phyloP scores from a whole-genome alignment of 179 eudicot species.

The Pouteria campechiana region DNA sequence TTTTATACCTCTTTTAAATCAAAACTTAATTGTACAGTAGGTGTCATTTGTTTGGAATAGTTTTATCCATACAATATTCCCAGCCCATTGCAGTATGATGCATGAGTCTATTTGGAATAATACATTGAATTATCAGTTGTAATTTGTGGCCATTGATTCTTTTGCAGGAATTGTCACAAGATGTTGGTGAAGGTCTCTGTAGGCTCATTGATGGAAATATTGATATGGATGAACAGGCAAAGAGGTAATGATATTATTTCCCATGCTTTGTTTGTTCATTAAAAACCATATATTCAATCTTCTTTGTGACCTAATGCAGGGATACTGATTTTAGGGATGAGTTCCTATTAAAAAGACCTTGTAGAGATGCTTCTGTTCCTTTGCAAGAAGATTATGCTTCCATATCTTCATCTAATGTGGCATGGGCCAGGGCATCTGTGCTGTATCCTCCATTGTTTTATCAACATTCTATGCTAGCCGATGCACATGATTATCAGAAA shows the following conservation, averaged over 20 bases:
- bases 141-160: slow-evolving; percentile 5
- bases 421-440: slow-evolving; percentile 24
- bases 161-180: slow-evolving; percentile 67
- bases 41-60: too few relatives aligned
- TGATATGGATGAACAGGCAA: slow-evolving; percentile 23
- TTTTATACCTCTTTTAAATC: too few relatives aligned
- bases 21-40: too few relatives aligned
- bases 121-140: neutral
- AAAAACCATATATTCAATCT: neutral
- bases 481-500: slow-evolving; percentile 32
- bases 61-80: too few relatives aligned
- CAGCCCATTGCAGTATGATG: too few relatives aligned
- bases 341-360: slow-evolving; percentile 24
- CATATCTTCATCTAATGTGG: slow-evolving; percentile 25
- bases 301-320: slow-evolving; percentile 12
- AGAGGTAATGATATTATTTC: slow-evolving; percentile 22
- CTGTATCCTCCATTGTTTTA: slow-evolving; percentile 38
- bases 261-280: slow-evolving; percentile 1
- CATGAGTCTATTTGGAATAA: too few relatives aligned
- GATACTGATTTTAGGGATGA: slow-evolving; percentile 23
- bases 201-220: slow-evolving; percentile 57
- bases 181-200: slow-evolving; percentile 81
- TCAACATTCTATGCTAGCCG: slow-evolving; percentile 50
- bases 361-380: slow-evolving; percentile 26
- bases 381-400: slow-evolving; percentile 22